Evolutionary conservation across 2,329 filamentous ascomycete genomes (phyloP), one percentile per base, ranked within the genome.

Genomic region (Neonectria sp.): DNA sequence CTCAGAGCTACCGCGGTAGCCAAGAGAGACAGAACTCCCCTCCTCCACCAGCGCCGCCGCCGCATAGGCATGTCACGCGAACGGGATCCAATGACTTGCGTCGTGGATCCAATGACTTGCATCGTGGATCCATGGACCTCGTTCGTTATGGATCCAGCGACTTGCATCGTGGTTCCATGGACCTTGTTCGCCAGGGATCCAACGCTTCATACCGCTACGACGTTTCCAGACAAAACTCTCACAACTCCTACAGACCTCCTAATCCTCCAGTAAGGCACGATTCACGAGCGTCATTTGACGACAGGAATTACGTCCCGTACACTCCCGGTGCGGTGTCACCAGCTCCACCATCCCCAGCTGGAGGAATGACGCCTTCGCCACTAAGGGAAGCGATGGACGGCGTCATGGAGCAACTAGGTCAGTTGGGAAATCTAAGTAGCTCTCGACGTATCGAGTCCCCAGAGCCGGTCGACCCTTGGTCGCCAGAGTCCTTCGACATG

Each of bases 351-450:
- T 95, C 94, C 6, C 90, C 93, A 2, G 89, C 86, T 52, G 84
- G 85, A 45, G 89, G 86, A 51, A 84, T 93, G 79, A 99, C 96
- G 0, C 96, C 96, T 1, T 98, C 96, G 3, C 96, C 96, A 0
- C 84, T 99, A 3, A 89, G 96, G 66, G 94, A 95, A 79, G 96
- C 96, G 1, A 99, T 99, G 95, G 95, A 98, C 77, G 95, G 97
- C 80, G 95, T 99, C 4, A 98, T 98, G 90, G 94, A 96, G 71
- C 97, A 96, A 63, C 82, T 99, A 49, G 92, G 97, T 77, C 95
- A 95, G 67, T 93, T 99, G 85, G 80, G 78, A 25, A 76, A 77
- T 7, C 63, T 79, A 0, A 75, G 92, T 21, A 85, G 91, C 73
- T 84, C 88, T 48, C 86, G 87, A 63, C 82, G 86, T 25, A 85